These are phyloP conservation scores for Discostella stelligeroides DNA, from an alignment of 108 stramenopile genomes.

Conservation along the genomic window DNA sequence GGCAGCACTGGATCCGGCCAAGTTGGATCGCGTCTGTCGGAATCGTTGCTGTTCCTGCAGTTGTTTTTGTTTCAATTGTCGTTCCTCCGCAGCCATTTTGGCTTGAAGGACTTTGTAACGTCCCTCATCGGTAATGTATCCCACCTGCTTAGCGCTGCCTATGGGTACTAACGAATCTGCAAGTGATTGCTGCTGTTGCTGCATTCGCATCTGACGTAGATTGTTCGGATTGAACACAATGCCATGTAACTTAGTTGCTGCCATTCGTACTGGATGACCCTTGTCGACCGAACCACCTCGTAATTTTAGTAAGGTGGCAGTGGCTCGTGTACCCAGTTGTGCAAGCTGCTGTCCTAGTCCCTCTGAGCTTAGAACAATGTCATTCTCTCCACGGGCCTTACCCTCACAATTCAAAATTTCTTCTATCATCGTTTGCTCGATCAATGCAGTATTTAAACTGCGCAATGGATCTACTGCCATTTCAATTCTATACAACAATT, in stretches of 20 bases:
- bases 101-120: slow-evolving; percentile 28
- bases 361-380: slow-evolving; percentile 13
- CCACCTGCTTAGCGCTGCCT: slow-evolving; percentile 40
- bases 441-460: slow-evolving; percentile 42
- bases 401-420: slow-evolving; percentile 28
- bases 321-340: slow-evolving; percentile 16
- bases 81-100: slow-evolving; percentile 39
- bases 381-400: slow-evolving; percentile 17
- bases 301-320: slow-evolving; percentile 45
- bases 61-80: slow-evolving; percentile 19
- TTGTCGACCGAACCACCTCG: slow-evolving; percentile 46
- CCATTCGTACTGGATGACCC: slow-evolving; percentile 39
- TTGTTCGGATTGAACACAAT: slow-evolving; percentile 11
- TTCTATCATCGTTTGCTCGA: slow-evolving; percentile 38
- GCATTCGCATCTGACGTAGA: slow-evolving; percentile 28
- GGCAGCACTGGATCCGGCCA: slow-evolving; percentile 35
- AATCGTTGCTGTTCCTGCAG: slow-evolving; percentile 26
- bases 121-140: slow-evolving; percentile 47
- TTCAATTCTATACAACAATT: slow-evolving; percentile 41
- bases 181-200: slow-evolving; percentile 6
- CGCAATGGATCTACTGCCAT: slow-evolving; percentile 36
- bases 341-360: slow-evolving; percentile 33
- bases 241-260: slow-evolving; percentile 30
- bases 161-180: slow-evolving; percentile 42
- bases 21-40: slow-evolving; percentile 40